Base-by-base conservation (phyloP, 176 grass and related monocot genomes). In the Avena insularis region DNA sequence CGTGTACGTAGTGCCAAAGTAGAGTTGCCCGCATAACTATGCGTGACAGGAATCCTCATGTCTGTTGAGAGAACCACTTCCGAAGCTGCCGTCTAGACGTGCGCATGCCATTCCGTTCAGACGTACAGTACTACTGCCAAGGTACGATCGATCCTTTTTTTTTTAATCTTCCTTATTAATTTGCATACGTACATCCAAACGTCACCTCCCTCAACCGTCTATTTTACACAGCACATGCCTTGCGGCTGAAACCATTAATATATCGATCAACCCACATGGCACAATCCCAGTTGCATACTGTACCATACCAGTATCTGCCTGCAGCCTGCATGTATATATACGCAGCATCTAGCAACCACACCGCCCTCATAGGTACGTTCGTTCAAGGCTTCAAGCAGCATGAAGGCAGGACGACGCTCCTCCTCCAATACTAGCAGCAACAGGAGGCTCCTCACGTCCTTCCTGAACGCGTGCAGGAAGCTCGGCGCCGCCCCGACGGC, bases 381-480 rank as follows among this genome's bases (percentile, higher is more conserved):
- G 63, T 10, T 58, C 56, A 10, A 53, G n/a, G 69, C 23, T 23
- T 23, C 23, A 23, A 43, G 20, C 68, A 88, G n/a, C 77, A 88
- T 66, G 90, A 91, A 77, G 86, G 82, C 53, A 60, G 69, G 25
- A 6, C 43, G 83, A 4, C 19, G 40, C 13, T 79, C 56, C 1
- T 16, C 1, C 27, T 43, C 40, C 40, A 43, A 7, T 43, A 43
- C 40, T 1, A 66, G 13, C 31, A 67, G 29, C n/a, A 87, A 78
- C 46, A 84, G 71, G 86, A 83, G 71, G 61, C 66, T 94, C 85
- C 76, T 88, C 86, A 79, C 45, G 38, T 73, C 90, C 8, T 85
- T 94, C 86, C 80, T 92, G 55, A 84, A 49, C 9, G 89, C 85
- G 16, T 90, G 90, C 88, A 94, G 71, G 86, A 94, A 86, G 75